Percentiles rank a stretch among this genome's conserved stretches.
Conservation (phyloP, 768 basidiomycete species). For the Kwoniella shandongensis region DNA sequence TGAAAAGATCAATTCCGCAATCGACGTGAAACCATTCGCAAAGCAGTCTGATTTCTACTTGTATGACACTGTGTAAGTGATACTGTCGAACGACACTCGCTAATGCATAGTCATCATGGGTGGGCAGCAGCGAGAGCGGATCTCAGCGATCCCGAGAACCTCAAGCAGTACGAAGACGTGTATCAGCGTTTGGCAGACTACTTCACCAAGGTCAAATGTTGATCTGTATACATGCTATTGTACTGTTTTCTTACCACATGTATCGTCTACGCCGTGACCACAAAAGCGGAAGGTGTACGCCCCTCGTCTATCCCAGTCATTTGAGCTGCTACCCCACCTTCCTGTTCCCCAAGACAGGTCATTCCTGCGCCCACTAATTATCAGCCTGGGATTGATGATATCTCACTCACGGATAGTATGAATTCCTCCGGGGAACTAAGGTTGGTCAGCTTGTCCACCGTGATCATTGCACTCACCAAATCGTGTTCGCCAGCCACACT, state of each 20-base stretch:
- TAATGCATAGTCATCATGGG: constrained; percentile 60
- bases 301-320: constrained; percentile 28
- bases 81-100: constrained; percentile 1
- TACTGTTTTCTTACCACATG: constrained; percentile 15
- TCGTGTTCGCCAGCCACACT: constrained; percentile 19
- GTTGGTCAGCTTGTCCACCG: background rate
- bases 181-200: constrained; percentile 59
- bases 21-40: constrained; percentile 60
- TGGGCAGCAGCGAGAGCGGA: constrained; percentile 65
- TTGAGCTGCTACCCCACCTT: constrained; percentile 15
- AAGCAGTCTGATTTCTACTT: constrained; percentile 59
- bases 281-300: constrained; percentile 29
- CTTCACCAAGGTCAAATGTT: constrained; percentile 48
- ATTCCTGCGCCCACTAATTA: constrained; percentile 27
- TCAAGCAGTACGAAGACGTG: constrained; percentile 64
- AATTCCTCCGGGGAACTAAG: constrained; percentile 7
- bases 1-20: constrained; percentile 58
- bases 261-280: constrained; percentile 15
- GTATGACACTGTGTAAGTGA: constrained; percentile 41
- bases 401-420: constrained; percentile 26
- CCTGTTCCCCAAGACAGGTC: constrained; percentile 18
- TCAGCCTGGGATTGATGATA: background rate
- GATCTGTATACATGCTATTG: constrained; percentile 1
- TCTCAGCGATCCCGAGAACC: constrained; percentile 62
- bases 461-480: constrained; percentile 23